A percentile compares a stretch with the other conserved stretches of the same genome.
Conservation (phyloP, 495 filamentous ascomycete genomes). For the Rostrohypoxylon terebratum region DNA sequence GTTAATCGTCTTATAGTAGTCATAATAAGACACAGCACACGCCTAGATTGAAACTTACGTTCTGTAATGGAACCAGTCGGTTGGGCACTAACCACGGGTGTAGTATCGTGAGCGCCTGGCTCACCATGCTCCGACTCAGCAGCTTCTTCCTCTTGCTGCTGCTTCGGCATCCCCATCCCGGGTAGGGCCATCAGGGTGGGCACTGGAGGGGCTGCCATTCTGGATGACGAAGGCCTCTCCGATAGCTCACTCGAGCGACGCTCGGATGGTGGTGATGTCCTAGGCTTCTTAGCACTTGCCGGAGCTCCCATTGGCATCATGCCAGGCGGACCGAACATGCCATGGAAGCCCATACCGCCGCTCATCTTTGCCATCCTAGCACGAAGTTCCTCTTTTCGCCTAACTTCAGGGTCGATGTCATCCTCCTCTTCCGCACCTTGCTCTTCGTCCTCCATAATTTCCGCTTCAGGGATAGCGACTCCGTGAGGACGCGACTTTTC, state of each 20-base stretch:
- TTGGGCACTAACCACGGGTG: constrained; percentile 49
- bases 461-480: constrained; percentile 48
- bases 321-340: constrained; percentile 86
- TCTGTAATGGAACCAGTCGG: constrained; percentile 60
- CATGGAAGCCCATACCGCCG: constrained; percentile 96
- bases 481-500: constrained; percentile 57
- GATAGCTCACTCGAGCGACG: constrained; percentile 62
- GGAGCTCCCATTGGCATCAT: constrained; percentile 71
- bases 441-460: constrained; percentile 66
- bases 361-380: constrained; percentile 99
- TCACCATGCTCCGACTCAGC: constrained; percentile 56
- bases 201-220: constrained; percentile 72
- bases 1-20: constrained; percentile 52
- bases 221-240: constrained; percentile 57
- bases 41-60: constrained; percentile 51
- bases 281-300: constrained; percentile 74
- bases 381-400: constrained; percentile 86
- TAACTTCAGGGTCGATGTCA: constrained; percentile 91
- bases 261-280: constrained; percentile 60
- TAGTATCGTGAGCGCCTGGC: constrained; percentile 45
- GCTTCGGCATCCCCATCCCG: constrained; percentile 66
- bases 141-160: constrained; percentile 57
- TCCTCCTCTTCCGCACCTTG: constrained; percentile 76
- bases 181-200: constrained; percentile 78
- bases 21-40: constrained; percentile 48